Evolutionary conservation across 1,284 basidiomycete genomes (phyloP).

Genomic region (Termitomyces sp.): DNA sequence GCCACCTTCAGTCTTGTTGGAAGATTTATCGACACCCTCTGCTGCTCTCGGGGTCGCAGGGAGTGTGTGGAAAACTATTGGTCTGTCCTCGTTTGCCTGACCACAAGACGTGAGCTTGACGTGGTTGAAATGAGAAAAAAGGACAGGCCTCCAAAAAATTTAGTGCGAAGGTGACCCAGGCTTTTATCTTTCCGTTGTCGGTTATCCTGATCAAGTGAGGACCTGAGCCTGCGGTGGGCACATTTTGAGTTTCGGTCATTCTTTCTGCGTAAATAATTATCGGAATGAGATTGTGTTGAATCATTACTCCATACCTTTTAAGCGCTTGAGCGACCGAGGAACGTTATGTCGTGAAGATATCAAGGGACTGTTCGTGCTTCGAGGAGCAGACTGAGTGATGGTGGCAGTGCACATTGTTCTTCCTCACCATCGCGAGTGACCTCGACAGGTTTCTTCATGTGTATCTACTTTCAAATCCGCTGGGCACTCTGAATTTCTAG

Average conservation of each 20-base stretch:
- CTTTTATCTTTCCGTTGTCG: slow-evolving; percentile 56
- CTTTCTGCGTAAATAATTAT: neutral
- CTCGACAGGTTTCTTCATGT: neutral
- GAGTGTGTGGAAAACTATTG: slow-evolving; percentile 65
- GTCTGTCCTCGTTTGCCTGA: slow-evolving; percentile 51
- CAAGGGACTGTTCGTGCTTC: neutral
- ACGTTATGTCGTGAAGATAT: neutral
- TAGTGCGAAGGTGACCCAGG: slow-evolving; percentile 59
- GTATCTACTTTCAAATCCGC: neutral
- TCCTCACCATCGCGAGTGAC: neutral
- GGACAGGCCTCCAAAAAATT: slow-evolving; percentile 55
- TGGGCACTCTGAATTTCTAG: neutral
- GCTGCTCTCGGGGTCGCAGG: slow-evolving; percentile 29
- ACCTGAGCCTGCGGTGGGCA: neutral
- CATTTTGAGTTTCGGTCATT: neutral
- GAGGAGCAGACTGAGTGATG: too few species aligned
- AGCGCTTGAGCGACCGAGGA: neutral
- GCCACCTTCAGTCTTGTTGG: slow-evolving; percentile 6
- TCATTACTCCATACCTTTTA: neutral
- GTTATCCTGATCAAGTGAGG: slow-evolving; percentile 51
- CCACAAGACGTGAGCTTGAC: neutral
- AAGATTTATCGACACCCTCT: slow-evolving; percentile 17
- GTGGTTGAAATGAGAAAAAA: neutral
- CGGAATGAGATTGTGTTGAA: neutral
- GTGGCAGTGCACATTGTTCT: slow-evolving; percentile 7